phyloP scores from a whole-genome alignment of 2,329 filamentous ascomycete genomes.

The Beauveria bassiana region DNA sequence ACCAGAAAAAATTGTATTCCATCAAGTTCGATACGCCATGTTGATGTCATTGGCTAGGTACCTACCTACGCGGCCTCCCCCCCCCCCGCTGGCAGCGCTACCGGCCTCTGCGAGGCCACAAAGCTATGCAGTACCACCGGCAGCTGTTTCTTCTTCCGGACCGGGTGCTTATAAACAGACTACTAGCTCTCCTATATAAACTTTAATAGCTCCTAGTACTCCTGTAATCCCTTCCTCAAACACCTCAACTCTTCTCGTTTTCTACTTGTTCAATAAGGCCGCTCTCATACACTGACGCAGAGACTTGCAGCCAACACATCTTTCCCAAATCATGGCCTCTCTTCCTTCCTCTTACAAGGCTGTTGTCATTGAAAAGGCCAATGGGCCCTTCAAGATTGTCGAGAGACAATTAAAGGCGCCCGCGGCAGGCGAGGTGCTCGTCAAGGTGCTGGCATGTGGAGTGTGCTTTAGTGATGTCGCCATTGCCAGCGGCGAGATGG shows the following conservation, averaged over 20 bases:
- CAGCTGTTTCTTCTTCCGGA: no score
- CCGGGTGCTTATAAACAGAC: no score
- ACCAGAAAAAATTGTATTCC: no score
- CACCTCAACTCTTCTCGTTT: background rate
- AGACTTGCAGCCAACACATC: no score
- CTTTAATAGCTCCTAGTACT: background rate
- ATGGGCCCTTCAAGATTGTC: constrained; percentile 47
- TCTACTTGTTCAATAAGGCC: background rate
- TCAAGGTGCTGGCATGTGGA: constrained; percentile 66
- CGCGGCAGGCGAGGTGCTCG: constrained; percentile 50
- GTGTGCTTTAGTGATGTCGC: constrained; percentile 59
- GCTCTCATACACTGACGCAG: no score
- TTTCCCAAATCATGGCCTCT: constrained; percentile 23
- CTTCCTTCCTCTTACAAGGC: constrained; percentile 62
- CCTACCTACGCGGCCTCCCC: no score
- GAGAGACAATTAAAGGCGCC: constrained; percentile 52
- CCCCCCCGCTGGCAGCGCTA: no score
- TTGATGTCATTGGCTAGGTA: no score
- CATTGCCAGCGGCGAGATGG: constrained; percentile 41
- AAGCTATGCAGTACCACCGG: no score
- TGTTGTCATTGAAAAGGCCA: constrained; percentile 48
- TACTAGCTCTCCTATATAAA: background rate
- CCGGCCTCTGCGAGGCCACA: no score
- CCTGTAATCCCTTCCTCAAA: no score
- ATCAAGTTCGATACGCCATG: no score